Conservation (phyloP, 2,329 filamentous ascomycete genomes). For the Pseudocercospora fijiensis region DNA sequence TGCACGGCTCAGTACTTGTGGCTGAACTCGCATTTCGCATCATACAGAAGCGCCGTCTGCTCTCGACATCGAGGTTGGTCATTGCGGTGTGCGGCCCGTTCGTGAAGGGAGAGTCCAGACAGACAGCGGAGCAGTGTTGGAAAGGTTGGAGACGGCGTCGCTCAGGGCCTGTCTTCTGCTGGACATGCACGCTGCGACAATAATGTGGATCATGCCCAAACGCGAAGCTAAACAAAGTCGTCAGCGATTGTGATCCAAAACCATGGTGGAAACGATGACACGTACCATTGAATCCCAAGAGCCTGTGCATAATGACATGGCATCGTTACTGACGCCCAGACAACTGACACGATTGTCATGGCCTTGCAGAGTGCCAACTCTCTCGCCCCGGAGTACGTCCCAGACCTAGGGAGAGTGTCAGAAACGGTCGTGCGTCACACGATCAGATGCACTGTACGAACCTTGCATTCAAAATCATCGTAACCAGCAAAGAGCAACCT, state of each 20-base stretch:
- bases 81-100: not conserved
- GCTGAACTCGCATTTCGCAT: constrained; percentile 14
- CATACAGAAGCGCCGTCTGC: constrained; percentile 17
- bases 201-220: constrained; percentile 48
- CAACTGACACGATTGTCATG: constrained; percentile 99
- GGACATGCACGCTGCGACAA: not conserved
- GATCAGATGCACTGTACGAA: constrained; percentile 46
- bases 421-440: not conserved
- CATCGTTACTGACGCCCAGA: constrained; percentile 96
- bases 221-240: constrained; percentile 45
- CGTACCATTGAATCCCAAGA: constrained; percentile 98
- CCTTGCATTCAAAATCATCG: constrained; percentile 99
- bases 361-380: constrained; percentile 92
- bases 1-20: not conserved
- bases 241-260: constrained; percentile 22
- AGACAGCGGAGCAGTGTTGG: not conserved
- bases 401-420: constrained; percentile 66
- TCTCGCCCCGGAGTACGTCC: constrained; percentile 95
- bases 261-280: constrained; percentile 28
- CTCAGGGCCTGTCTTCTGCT: not conserved
- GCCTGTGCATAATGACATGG: constrained; percentile 97
- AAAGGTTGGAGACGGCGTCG: not conserved
- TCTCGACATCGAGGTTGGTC: constrained; percentile 13
- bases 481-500: constrained; percentile 94
- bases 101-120: not conserved